A percentile compares a stretch with the other conserved stretches of the same genome.
Evolutionary conservation across 805 yeast species (phyloP).

Genomic region (Pichia californica): DNA sequence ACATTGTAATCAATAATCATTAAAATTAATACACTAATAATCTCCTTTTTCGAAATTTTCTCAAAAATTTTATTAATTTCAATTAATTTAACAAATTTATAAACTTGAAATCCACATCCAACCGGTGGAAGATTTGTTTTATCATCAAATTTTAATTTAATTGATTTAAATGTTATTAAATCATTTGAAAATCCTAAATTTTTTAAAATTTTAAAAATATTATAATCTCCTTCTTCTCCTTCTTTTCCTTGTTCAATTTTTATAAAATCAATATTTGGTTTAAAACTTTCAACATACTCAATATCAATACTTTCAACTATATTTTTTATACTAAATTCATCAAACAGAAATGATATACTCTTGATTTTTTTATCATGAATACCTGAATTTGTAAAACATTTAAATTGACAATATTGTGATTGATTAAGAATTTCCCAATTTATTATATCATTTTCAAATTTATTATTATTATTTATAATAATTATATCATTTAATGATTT

Average conservation of each 20-base stretch:
- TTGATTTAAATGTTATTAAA: not conserved
- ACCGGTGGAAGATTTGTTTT: conserved; percentile 3
- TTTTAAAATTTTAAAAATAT: not conserved
- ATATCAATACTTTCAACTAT: not conserved
- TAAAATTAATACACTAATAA: not conserved
- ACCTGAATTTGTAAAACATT: conserved; percentile 3
- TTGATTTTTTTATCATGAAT: not conserved
- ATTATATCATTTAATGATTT: not conserved
- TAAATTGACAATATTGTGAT: conserved; percentile 4
- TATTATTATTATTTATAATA: not conserved
- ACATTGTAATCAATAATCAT: conserved; percentile 10
- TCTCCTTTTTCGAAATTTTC: not conserved
- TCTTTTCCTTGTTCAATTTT: not conserved
- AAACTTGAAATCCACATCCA: conserved; percentile 10
- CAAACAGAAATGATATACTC: not conserved
- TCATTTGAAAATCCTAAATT: conserved; percentile 3
- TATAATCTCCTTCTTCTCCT: no score
- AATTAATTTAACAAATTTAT: conserved; percentile 4
- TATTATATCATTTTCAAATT: not conserved
- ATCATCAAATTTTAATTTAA: conserved; percentile 6
- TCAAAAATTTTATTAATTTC: not conserved
- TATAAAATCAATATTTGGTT: not conserved
- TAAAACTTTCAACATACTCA: conserved; percentile 5
- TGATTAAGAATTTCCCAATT: not conserved
- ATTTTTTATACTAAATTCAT: not conserved